Evolutionary conservation across 2,329 filamentous ascomycete species (phyloP).

Genomic region (Pseudocercospora cruenta): DNA sequence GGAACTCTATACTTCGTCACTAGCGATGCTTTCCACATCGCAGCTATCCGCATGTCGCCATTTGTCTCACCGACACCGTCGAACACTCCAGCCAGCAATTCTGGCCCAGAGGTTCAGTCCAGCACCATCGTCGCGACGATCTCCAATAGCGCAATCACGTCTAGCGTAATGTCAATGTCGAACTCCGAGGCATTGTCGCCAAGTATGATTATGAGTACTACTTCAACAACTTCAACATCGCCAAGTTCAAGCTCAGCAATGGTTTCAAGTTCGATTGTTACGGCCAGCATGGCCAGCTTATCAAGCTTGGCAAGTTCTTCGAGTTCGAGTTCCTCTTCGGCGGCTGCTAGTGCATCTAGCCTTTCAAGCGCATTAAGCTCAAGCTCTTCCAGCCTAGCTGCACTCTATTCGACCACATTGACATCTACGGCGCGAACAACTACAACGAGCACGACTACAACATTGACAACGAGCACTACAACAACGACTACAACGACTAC

Average conservation of each 20-base stretch:
- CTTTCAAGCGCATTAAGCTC: neutral
- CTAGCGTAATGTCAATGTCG: neutral
- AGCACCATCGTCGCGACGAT: neutral
- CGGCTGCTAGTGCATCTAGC: neutral
- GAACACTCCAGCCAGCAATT: neutral
- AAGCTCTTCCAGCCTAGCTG: neutral
- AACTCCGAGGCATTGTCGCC: neutral
- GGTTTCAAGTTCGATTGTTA: neutral
- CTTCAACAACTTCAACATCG: neutral
- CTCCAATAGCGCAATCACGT: neutral
- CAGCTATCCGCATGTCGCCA: slow-evolving; percentile 10
- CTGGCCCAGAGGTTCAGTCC: neutral
- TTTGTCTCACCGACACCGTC: neutral
- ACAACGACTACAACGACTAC: neutral
- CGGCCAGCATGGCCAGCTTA: neutral
- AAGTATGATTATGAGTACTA: neutral
- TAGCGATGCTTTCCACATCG: neutral
- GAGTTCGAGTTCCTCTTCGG: neutral
- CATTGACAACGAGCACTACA: neutral
- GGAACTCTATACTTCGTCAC: slow-evolving; percentile 1
- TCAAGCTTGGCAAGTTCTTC: neutral
- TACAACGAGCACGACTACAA: neutral
- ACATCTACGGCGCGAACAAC: neutral
- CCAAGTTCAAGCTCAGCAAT: neutral
- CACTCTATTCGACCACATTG: neutral